Percentiles rank a stretch among this genome's conserved stretches.
phyloP scores from a whole-genome alignment of 2,329 filamentous ascomycete genomes.

The Sporothrix phasma region DNA sequence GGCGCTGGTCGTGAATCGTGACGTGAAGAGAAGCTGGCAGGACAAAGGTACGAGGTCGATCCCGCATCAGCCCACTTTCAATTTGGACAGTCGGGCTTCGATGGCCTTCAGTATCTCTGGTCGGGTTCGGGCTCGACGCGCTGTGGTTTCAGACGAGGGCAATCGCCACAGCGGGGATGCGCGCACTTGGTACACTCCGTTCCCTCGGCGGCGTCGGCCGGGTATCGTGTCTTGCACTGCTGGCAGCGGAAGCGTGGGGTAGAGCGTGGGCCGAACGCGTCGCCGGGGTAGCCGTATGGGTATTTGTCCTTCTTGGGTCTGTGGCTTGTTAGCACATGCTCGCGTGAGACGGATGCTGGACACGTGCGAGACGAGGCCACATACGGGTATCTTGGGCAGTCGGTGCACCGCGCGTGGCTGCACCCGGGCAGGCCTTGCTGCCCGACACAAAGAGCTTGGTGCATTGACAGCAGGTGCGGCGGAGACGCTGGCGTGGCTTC shows the following conservation, averaged over 20 bases:
- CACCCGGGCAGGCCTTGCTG: constrained; percentile 59
- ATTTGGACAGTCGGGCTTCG: constrained; percentile 42
- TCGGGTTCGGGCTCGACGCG: constrained; percentile 53
- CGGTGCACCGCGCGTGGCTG: constrained; percentile 64
- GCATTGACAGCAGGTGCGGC: constrained; percentile 70
- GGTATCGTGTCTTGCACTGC: constrained; percentile 51
- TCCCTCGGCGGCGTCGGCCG: constrained; percentile 38
- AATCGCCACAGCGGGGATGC: constrained; percentile 49
- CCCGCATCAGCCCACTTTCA: constrained; percentile 27
- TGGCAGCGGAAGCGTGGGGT: constrained; percentile 50
- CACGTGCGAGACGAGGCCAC: too few species aligned
- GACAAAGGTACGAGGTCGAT: background rate
- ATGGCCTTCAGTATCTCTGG: constrained; percentile 49
- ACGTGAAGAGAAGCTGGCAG: background rate
- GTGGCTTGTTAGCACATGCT: constrained; percentile 14
- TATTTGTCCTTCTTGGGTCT: constrained; percentile 60
- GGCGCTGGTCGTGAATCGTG: background rate
- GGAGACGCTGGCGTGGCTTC: constrained; percentile 60
- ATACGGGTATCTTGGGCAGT: constrained; percentile 72
- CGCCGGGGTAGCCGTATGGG: constrained; percentile 59
- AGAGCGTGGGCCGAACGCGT: constrained; percentile 44
- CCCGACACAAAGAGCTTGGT: constrained; percentile 48
- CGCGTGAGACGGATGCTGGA: background rate
- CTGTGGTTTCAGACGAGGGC: constrained; percentile 47
- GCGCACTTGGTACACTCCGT: constrained; percentile 50